These are phyloP conservation scores for Rhizophlyctis rosea DNA, from an alignment of 192 early-diverging fungal genomes.

Conservation along the genomic window DNA sequence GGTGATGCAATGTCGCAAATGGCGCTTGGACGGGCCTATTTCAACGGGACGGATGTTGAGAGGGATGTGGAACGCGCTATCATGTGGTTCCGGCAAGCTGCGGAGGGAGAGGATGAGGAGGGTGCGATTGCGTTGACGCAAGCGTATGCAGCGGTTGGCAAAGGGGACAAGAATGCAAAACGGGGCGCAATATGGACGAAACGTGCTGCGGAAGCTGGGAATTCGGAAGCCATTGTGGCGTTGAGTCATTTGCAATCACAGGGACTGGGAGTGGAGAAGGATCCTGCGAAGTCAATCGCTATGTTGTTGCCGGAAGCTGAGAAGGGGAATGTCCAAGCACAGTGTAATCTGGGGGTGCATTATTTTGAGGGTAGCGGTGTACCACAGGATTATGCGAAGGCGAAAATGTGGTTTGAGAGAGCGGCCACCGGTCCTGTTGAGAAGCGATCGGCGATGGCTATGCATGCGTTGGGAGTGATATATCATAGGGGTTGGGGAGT, in stretches of 20 bases:
- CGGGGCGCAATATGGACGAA: neutral
- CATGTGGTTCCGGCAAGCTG: neutral
- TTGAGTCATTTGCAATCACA: neutral
- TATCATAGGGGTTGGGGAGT: neutral
- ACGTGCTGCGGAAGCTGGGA: neutral
- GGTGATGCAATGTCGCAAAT: neutral
- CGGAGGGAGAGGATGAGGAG: neutral
- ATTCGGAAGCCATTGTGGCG: neutral
- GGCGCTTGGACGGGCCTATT: neutral
- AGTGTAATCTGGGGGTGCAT: neutral
- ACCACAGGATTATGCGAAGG: neutral
- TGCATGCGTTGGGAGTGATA: neutral
- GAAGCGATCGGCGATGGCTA: no score
- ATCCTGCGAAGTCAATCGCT: neutral
- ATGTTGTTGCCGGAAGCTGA: neutral
- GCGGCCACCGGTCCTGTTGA: conserved; percentile 4
- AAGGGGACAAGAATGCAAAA: neutral
- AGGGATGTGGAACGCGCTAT: neutral
- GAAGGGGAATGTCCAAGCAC: neutral
- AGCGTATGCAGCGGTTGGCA: neutral
- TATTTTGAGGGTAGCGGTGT: neutral
- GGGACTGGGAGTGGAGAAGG: neutral
- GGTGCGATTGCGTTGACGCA: neutral
- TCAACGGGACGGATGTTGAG: neutral
- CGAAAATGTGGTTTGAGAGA: conserved; percentile 8